Evolutionary conservation across 345 rosid genomes (phyloP), one percentile per base, ranked within the genome.

Genomic region (Syzygium oleosum): DNA sequence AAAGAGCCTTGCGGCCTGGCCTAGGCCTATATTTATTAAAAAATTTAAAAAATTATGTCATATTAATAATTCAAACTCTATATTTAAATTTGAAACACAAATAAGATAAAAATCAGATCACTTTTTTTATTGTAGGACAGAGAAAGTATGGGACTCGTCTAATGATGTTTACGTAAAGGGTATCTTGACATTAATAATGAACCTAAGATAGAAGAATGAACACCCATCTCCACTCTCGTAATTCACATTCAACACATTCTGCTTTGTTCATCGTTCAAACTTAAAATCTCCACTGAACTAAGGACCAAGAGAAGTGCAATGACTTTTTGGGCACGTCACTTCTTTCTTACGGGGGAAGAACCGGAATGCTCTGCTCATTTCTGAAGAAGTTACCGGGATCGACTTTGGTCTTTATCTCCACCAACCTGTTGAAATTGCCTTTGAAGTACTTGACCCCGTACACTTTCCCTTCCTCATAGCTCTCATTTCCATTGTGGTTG

Each of bases 301-400:
- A 22, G 27, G 23, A 55, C 5, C 27, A 55, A 55, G 59, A 21
- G 59, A 55, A 55, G 59, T 22, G 22, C 27, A 1, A 55, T 22
- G 59, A 22, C 22, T 55, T 55, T 21, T n/a, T 51, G 22, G 9
- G 14, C 23, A 54, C 49, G 31, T 59, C 51, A 49, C 3, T 49
- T 12, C 43, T 51, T 59, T 78, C 51, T 84, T 41, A 22, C 22
- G 12, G 21, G 11, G 88, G 88, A 54, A 90, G 85, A 13, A 91
- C 90, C 6, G 98, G 98, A 34, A 95, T 91, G 46, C 96, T 95
- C 90, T 95, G 95, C 54, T 95, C 98, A 84, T 94, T 90, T 52
- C 94, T 91, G 63, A 95, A 95, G 87, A 95, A 93, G 61, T 95
- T 94, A 0, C 51, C 86, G 4, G 94, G 97, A 87, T 94, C 98